Conservation (phyloP, 345 rosid species). For the Populus tremula region DNA sequence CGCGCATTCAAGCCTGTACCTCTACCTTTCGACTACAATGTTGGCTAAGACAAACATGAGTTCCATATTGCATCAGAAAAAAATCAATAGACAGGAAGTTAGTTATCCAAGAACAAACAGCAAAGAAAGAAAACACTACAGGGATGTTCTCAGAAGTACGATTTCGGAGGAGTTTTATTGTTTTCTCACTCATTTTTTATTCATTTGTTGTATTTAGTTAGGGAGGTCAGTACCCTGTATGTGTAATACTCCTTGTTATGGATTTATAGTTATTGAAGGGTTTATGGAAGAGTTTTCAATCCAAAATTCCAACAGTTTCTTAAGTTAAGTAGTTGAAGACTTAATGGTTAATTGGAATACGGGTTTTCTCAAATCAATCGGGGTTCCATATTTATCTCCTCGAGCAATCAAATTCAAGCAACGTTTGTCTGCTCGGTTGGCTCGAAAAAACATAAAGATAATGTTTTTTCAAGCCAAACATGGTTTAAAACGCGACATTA, state of each 20-base stretch:
- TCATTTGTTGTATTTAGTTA: no score
- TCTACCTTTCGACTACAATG: conserved; percentile 27
- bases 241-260: background rate
- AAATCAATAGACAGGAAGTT: background rate
- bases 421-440: no score
- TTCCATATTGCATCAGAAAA: background rate
- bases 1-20: conserved; percentile 40
- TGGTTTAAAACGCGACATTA: no score
- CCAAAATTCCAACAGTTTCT: background rate
- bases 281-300: background rate
- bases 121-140: background rate
- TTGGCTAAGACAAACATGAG: conserved; percentile 39
- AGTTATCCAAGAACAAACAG: background rate
- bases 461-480: no score
- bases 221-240: background rate
- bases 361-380: background rate
- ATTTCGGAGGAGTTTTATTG: background rate
- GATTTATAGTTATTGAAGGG: background rate
- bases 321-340: background rate
- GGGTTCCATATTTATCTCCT: background rate
- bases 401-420: background rate
- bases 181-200: background rate
- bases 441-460: no score
- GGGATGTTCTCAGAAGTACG: background rate
- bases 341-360: background rate